phyloP scores from a whole-genome alignment of 495 filamentous ascomycete species.

The Cladorrhinum samala region DNA sequence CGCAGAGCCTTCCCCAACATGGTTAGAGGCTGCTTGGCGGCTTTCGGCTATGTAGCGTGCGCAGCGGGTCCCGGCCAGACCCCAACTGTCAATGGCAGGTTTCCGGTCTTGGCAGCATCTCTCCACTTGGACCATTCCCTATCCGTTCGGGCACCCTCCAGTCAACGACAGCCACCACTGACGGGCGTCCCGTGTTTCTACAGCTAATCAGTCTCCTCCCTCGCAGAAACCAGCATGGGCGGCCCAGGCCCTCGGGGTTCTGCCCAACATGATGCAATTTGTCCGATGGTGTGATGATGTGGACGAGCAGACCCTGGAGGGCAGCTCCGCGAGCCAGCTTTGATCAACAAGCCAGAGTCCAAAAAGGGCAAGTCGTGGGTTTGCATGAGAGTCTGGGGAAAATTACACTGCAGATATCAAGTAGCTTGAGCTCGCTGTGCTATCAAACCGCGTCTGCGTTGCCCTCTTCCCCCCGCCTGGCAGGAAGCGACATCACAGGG shows the following conservation, averaged over 20 bases:
- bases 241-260: neutral
- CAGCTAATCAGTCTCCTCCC: neutral
- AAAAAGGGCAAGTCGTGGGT: neutral
- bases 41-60: no score
- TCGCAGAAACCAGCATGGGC: neutral
- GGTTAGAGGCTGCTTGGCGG: neutral
- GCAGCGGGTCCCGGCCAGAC: no score
- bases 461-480: no score
- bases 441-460: no score
- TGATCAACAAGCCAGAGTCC: neutral
- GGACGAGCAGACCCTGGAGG: neutral
- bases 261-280: neutral
- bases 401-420: no score
- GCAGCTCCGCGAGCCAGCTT: neutral
- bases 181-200: neutral
- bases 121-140: no score
- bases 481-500: no score
- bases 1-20: slow-evolving; percentile 3
- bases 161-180: no score
- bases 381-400: no score
- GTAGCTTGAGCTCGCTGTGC: no score
- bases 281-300: neutral
- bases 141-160: no score
- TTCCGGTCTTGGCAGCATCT: no score
- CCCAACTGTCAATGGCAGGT: neutral